Evolutionary conservation across 2,329 filamentous ascomycete species (phyloP), one percentile per base, ranked within the genome.

Genomic region (Capronia coronata): DNA sequence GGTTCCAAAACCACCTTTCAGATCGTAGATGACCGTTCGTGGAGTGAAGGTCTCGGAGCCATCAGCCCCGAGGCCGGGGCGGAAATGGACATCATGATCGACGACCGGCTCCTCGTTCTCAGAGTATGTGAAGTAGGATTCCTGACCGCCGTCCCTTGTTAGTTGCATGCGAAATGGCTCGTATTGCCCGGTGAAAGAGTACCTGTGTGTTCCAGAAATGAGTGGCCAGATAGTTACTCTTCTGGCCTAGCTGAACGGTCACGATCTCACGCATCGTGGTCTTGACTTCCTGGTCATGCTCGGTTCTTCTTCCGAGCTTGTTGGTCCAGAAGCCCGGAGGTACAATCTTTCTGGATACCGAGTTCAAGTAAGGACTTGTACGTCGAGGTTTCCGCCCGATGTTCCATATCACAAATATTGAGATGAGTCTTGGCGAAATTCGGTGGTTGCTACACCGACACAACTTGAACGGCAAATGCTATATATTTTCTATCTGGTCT

Each of bases 141-240:
- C 93, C 86, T 95, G 56, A 9, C n/a, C 23, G 27, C 34, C 14
- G n/a, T 22, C 8, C 2, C 13, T 21, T 21, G 37, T 39, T 16
- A 37, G 25, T 16, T 5, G 9, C 10, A 37, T 30, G 50, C 54
- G 30, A 40, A 48, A 43, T 27, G 10, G 6, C 5, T 27, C 6
- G 25, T 10, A 27, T 27, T 10, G 10, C 25, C 5, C 5, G 25
- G 5, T 10, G 6, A 27, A 27, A 27, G 10, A 27, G 25, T 67
- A 87, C 87, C 75, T 95, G 91, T 4, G 86, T 76, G 63, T 98
- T 98, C 93, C 93, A 98, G 68, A 96, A 98, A 71, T 98, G 93
- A 0, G 90, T 94, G 23, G 86, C 90, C 18, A 94, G 73, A 63
- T 96, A 94, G 68, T 98, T 98, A 66, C 86, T 90, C 64, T 86